A percentile compares a stretch with the other conserved stretches of the same genome.
These are phyloP conservation scores for Linnemannia zychae DNA, from an alignment of 192 early-diverging fungal genomes.

Conservation along the genomic window DNA sequence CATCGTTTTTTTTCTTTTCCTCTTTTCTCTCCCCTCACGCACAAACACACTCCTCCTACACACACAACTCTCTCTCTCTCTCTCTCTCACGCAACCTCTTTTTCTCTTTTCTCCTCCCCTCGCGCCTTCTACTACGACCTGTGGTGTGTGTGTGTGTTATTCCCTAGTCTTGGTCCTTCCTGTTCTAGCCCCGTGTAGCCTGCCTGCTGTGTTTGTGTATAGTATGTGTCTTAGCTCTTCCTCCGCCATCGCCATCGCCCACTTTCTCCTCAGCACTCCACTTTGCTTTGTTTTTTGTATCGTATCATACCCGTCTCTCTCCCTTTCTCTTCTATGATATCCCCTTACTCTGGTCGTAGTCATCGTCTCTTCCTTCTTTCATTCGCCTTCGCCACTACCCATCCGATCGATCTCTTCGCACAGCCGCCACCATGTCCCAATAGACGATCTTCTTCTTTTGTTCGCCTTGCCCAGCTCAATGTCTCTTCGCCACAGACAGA, in stretches of 20 bases:
- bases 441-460: not conserved
- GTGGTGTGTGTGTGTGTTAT: slow-evolving; percentile 9
- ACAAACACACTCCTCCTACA: not conserved
- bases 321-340: not conserved
- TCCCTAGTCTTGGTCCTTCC: not conserved
- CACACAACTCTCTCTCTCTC: not conserved
- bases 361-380: not conserved
- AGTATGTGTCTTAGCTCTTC: not conserved
- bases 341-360: not conserved
- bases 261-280: too few species aligned
- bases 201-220: not conserved
- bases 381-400: not conserved
- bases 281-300: not conserved
- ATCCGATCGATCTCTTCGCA: not conserved
- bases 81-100: not conserved
- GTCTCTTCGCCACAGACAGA: not conserved
- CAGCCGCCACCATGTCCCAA: not conserved
- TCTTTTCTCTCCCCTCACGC: not conserved
- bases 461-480: not conserved
- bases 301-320: not conserved
- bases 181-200: not conserved
- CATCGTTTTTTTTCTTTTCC: not conserved
- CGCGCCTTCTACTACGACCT: not conserved
- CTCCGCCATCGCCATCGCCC: not conserved
- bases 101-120: not conserved